Conservation (phyloP, 176 grass and related monocot species). For the Pharus latifolius region DNA sequence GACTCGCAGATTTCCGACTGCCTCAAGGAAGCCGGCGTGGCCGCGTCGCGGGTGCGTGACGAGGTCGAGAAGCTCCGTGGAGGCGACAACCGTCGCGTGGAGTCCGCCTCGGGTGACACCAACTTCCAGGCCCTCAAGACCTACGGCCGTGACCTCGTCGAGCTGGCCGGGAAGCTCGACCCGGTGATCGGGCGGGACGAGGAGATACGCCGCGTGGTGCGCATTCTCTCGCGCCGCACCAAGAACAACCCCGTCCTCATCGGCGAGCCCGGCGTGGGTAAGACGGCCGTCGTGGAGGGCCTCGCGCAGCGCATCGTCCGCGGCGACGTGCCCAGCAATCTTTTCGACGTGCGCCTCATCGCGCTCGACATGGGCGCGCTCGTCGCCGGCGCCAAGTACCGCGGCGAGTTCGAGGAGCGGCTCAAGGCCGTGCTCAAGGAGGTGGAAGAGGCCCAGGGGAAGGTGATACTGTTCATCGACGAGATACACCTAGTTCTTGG, state of each 20-base stretch:
- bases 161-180: constrained; percentile 56
- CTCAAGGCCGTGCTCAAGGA: constrained; percentile 66
- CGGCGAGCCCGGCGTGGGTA: constrained; percentile 67
- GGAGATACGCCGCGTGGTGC: constrained; percentile 46
- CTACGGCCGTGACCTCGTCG: constrained; percentile 58
- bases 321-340: constrained; percentile 41
- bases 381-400: constrained; percentile 45
- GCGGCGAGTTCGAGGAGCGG: constrained; percentile 49
- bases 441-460: constrained; percentile 53
- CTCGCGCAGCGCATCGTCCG: constrained; percentile 54
- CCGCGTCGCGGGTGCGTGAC: constrained; percentile 32
- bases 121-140: constrained; percentile 58
- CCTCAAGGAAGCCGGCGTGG: constrained; percentile 51
- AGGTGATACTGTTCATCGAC: constrained; percentile 71
- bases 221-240: constrained; percentile 32
- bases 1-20: constrained; percentile 42
- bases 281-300: constrained; percentile 64
- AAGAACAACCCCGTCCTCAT: constrained; percentile 65
- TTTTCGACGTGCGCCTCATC: constrained; percentile 49
- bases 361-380: constrained; percentile 50
- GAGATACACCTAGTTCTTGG: constrained; percentile 61
- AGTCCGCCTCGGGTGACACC: constrained; percentile 35
- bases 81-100: constrained; percentile 20
- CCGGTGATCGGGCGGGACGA: constrained; percentile 63
- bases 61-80: constrained; percentile 59